These are phyloP conservation scores for Licmophora abbreviata DNA, from an alignment of 108 stramenopile genomes.

Conservation along the genomic window DNA sequence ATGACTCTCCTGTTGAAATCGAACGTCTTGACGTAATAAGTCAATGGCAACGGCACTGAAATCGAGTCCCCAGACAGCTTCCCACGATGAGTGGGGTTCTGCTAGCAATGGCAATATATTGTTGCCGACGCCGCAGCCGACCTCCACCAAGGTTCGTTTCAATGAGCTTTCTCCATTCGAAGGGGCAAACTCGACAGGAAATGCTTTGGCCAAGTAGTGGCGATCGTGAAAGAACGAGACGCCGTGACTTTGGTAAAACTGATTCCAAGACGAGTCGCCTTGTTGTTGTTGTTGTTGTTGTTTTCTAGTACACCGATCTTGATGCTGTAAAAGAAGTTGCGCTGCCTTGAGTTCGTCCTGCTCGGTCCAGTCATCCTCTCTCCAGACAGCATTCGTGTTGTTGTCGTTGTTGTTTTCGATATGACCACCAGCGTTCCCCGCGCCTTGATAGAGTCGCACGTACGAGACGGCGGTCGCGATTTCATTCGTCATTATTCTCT, in stretches of 20 bases:
- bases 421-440: too few species aligned
- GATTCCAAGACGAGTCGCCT: too few species aligned
- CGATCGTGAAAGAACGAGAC: conserved; percentile 82
- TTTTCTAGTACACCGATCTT: too few species aligned
- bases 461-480: too few species aligned
- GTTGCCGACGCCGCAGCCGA: conserved; percentile 84
- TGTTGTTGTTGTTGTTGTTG: too few species aligned
- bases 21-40: conserved; percentile 45
- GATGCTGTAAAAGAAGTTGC: too few species aligned
- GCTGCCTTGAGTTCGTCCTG: too few species aligned
- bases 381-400: too few species aligned
- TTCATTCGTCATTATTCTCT: too few species aligned
- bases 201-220: conserved; percentile 76
- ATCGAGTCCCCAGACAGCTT: conserved; percentile 49
- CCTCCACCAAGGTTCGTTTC: conserved; percentile 48
- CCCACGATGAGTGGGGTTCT: conserved; percentile 5
- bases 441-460: too few species aligned
- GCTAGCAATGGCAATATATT: conserved; percentile 3
- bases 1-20: conserved; percentile 28
- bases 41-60: conserved; percentile 52
- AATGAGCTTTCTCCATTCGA: conserved; percentile 6
- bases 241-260: conserved; percentile 57
- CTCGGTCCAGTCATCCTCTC: too few species aligned
- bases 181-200: conserved; percentile 61
- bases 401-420: too few species aligned